Conservation (phyloP, 768 basidiomycete species). For the Gloeopeniophorella convolvens region DNA sequence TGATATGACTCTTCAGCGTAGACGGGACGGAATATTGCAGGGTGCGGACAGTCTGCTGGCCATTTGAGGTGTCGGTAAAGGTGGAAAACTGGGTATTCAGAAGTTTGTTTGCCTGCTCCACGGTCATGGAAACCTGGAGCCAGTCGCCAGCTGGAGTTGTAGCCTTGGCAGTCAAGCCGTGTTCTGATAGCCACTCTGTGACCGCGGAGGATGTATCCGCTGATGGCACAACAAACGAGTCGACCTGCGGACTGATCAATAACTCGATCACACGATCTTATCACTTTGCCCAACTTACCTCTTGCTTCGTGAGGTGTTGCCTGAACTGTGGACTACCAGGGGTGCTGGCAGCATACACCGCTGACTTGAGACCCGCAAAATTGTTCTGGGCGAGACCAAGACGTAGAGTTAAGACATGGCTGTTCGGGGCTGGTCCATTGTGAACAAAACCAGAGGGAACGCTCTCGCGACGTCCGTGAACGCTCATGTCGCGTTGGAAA, state of each 20-base stretch:
- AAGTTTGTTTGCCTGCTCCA: not conserved
- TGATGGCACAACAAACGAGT: slow-evolving; percentile 1
- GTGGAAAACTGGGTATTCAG: not conserved
- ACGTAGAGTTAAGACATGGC: not conserved
- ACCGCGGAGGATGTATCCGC: not conserved
- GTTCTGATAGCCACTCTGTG: slow-evolving; percentile 6
- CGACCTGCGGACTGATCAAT: not conserved
- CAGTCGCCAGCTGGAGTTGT: slow-evolving; percentile 19
- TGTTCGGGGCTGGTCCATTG: not conserved
- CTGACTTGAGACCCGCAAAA: not conserved
- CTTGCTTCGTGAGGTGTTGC: not conserved
- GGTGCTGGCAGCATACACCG: not conserved
- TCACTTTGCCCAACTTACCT: not conserved
- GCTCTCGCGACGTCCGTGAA: not conserved
- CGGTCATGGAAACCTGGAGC: not conserved
- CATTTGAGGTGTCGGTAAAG: slow-evolving; percentile 2
- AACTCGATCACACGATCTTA: not conserved
- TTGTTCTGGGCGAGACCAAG: not conserved
- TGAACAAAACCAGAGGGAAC: not conserved
- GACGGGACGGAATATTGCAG: slow-evolving; percentile 9
- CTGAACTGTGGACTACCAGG: not conserved
- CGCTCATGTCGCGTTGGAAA: not conserved
- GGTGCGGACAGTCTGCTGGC: slow-evolving; percentile 15
- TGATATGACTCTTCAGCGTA: slow-evolving; percentile 13
- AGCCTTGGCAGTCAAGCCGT: slow-evolving; percentile 9